Evolutionary conservation across 2,329 filamentous ascomycete genomes (phyloP).

Genomic region (Colletotrichum theobromicola): DNA sequence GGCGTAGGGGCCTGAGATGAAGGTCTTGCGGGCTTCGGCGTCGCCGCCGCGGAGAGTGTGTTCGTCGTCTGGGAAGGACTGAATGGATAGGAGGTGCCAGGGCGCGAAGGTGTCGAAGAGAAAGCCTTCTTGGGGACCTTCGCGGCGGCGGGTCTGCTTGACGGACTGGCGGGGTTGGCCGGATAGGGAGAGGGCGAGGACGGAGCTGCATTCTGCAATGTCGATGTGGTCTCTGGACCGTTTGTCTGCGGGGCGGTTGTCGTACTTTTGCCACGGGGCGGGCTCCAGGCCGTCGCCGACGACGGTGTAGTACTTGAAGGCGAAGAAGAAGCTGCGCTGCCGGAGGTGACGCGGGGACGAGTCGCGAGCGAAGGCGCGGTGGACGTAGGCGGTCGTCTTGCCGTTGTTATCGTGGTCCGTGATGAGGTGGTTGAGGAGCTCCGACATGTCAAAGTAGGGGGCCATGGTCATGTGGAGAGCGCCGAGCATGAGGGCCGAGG

Average conservation of each 20-base stretch:
- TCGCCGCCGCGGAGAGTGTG: constrained; percentile 61
- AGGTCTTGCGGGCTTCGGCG: constrained; percentile 51
- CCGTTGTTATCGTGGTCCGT: constrained; percentile 49
- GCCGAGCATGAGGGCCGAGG: constrained; percentile 63
- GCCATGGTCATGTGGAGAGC: constrained; percentile 64
- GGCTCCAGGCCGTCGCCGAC: constrained; percentile 60
- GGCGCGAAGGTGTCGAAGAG: constrained; percentile 64
- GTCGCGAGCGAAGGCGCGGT: constrained; percentile 48
- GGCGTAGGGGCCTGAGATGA: constrained; percentile 65
- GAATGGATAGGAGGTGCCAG: constrained; percentile 64
- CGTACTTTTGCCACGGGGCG: constrained; percentile 64
- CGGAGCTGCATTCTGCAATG: constrained; percentile 62
- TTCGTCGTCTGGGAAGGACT: constrained; percentile 64
- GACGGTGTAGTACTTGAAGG: constrained; percentile 69
- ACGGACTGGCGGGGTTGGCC: constrained; percentile 56
- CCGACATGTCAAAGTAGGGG: constrained; percentile 65
- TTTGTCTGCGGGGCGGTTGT: constrained; percentile 46
- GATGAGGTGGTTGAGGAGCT: constrained; percentile 60
- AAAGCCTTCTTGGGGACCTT: constrained; percentile 50
- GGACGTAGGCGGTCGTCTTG: constrained; percentile 52
- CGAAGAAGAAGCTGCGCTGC: constrained; percentile 65
- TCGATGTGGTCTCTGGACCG: constrained; percentile 56
- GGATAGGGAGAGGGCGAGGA: constrained; percentile 62
- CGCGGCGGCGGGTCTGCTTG: constrained; percentile 52
- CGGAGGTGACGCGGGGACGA: constrained; percentile 44